Base-by-base conservation (phyloP, 1,139 yeast species). In the Candida pseudocylindracea region DNA sequence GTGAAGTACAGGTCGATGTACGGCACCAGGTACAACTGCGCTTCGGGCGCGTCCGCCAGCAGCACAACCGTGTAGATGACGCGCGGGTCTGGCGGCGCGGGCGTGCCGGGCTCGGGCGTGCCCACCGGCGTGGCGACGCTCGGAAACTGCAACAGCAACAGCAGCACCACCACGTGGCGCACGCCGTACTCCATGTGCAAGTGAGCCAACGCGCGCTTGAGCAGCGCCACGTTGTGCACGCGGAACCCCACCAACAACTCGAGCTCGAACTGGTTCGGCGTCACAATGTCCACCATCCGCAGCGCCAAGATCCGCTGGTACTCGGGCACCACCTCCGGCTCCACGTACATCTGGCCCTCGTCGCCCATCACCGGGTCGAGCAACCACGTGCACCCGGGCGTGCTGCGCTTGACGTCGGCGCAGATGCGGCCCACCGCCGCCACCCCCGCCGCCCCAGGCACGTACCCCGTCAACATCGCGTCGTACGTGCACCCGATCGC, bases 321-420 rank as follows among this genome's bases (percentile, higher is more conserved):
- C 2, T 67, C 64, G 0, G 70, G 67, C 1, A 85, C 60, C 33
- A 81, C 78, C 13, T 67, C 66, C 38, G 70, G 63, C 31, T 71
- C 65, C 9, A 88, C 95, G 45, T 88, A 88, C 25, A 85, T 49
- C 37, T 62, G 63, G 2, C 93, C 93, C 41, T 80, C 73, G 49
- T 88, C 98, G 10, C 98, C 98, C 63, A 88, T 63, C 2, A 88
- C 95, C 1, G 98, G 96, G 46, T 88, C 98, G 38, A 83, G 50
- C 10, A 83, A 55, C 72, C 91, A 76, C 27, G 46, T 30, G 2
- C 39, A 33, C 4, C 50, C 29, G 5, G 54, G 42, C 10, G 44
- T 40, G 11, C 34, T 36, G 26, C 31, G 35, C 28, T 38, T 39
- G 32, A 39, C 15, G 4, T 10, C 15, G 5, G 28, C 28, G 1